Base-by-base conservation (phyloP, 2,329 filamentous ascomycete species). In the Talaromyces atroroseus region DNA sequence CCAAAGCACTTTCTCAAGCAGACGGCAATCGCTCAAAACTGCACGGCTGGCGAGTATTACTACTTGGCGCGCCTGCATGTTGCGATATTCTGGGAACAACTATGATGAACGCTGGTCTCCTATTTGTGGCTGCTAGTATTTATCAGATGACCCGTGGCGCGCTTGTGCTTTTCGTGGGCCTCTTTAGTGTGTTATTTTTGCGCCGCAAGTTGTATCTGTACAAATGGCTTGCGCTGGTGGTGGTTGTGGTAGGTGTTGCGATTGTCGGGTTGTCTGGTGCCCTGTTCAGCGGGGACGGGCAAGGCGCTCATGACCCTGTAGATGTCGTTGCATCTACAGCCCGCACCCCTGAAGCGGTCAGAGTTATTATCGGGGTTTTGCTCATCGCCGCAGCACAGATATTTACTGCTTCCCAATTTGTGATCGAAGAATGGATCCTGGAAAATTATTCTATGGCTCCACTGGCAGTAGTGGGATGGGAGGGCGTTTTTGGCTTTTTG, bases 91-190 rank as follows among this genome's bases (percentile, higher is more conserved):
- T 89, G 23, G 94, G 90, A 49, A 99, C 94, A 4, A 99, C 94
- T 3, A 82, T 97, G 55, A 97, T 99, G 92, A 99, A 99, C 68
- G 89, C 90, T 4, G 94, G 94, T 3, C 80, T 99, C 63, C 80
- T 97, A 49, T 92, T 97, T 69, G 92, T 97, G 23, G 94, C 90
- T 12, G 90, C 94, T 1, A 95, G 90, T 59, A 96, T 99, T 67
- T 99, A 96, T 75, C 94, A 99, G 76, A 99, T 99, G 94, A 97
- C 92, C 1, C 82, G 94, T 58, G 94, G 94, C 8, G 94, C 94
- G 0, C 80, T 99, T 44, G 92, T 99, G 2, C 80, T 99, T 6
- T 99, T 99, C 65, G 94, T 99, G 20, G 94, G 94, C 0, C 77
- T 97, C 0, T 96, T 99, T 76, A 96, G 91, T 67, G 92, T 99